A percentile compares a stretch with the other conserved stretches of the same genome.
Conservation (phyloP, 202 grass and related monocot genomes). For the Setaria viridis region DNA sequence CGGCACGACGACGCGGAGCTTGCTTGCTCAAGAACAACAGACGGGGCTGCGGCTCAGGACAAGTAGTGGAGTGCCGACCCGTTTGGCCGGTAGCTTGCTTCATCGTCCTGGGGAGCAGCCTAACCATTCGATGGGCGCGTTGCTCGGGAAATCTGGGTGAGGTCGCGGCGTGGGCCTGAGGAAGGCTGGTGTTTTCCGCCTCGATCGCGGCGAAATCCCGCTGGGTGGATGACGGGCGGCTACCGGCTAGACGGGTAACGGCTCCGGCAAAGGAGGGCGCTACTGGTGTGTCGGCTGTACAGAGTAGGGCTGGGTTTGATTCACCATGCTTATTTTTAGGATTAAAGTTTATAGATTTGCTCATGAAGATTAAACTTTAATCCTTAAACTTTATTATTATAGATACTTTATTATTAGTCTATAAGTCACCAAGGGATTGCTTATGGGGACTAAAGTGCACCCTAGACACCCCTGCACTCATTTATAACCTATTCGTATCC, state of each 20-base stretch:
- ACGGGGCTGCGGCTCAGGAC: background rate
- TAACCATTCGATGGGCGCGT: background rate
- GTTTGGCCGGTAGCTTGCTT: slow-evolving; percentile 1
- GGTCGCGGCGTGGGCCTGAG: background rate
- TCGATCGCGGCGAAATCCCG: background rate
- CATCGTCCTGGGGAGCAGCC: background rate
- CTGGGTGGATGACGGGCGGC: background rate
- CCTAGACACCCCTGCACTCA: too few species aligned
- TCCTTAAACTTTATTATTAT: too few species aligned
- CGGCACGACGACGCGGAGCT: background rate
- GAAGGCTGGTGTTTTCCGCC: background rate
- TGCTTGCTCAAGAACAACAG: too few species aligned
- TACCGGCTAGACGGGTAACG: background rate
- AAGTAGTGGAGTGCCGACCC: background rate
- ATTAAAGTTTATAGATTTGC: too few species aligned
- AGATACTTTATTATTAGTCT: too few species aligned
- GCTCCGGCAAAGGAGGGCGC: background rate
- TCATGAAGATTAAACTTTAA: too few species aligned
- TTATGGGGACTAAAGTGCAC: too few species aligned
- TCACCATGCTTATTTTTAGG: too few species aligned
- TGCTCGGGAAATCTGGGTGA: background rate
- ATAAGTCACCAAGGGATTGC: too few species aligned
- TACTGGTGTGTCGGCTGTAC: too few species aligned
- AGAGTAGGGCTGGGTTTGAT: too few species aligned
- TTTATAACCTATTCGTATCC: too few species aligned